Conservation (phyloP, 1,139 yeast species). For the Pichia sp. region DNA sequence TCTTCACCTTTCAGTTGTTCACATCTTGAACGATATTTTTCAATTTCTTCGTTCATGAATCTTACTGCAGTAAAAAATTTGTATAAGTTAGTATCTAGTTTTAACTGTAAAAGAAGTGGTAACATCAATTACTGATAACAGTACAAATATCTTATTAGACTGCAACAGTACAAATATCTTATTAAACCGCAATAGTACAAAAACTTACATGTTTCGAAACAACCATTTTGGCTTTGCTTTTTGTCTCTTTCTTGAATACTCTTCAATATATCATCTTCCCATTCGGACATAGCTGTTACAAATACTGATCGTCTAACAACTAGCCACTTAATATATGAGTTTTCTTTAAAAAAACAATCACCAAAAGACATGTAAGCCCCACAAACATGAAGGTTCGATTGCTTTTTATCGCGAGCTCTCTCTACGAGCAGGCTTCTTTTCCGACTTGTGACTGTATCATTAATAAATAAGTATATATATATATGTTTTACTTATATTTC, state of each 20-base stretch:
- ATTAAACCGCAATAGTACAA: not conserved
- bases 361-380: not conserved
- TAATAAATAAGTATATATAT: too few relatives aligned
- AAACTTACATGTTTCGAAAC: conserved; percentile 7
- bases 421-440: not conserved
- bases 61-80: not conserved
- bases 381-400: not conserved
- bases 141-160: not conserved
- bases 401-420: not conserved
- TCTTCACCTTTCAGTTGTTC: conserved; percentile 3
- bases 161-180: not conserved
- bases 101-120: too few relatives aligned
- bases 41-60: conserved; percentile 2
- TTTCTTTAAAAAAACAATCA: not conserved
- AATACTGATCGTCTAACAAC: not conserved
- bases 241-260: conserved; percentile 23
- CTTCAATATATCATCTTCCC: conserved; percentile 20
- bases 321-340: not conserved
- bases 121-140: too few relatives aligned
- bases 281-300: conserved; percentile 2
- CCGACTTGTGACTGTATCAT: not conserved
- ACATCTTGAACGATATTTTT: not conserved
- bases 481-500: not conserved
- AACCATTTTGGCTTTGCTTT: conserved; percentile 1
- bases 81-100: not conserved